Evolutionary conservation across 352 stramenopile species (phyloP).

Genomic region (Peronospora tabacina): DNA sequence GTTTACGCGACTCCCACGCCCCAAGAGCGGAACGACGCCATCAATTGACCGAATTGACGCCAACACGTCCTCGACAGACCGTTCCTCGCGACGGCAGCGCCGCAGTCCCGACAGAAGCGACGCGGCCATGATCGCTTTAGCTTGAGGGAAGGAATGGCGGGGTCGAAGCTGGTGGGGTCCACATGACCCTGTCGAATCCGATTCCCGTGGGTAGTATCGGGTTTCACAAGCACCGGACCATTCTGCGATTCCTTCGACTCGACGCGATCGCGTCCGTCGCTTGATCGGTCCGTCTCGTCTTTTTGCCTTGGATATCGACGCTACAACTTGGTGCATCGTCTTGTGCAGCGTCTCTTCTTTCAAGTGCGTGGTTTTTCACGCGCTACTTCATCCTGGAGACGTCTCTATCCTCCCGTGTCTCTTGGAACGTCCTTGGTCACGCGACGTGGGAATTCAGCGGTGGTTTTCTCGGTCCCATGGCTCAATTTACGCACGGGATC

Average conservation of each 20-base stretch:
- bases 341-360: constrained; percentile 9
- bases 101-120: constrained; percentile 31
- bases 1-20: constrained; percentile 18
- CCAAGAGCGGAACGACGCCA: constrained; percentile 51
- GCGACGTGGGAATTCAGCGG: constrained; percentile 35
- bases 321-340: constrained; percentile 5
- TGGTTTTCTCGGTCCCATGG: constrained; percentile 50
- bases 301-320: constrained; percentile 6
- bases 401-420: constrained; percentile 8
- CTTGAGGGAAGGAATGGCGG: too few species aligned
- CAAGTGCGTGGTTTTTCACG: background rate
- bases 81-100: constrained; percentile 28
- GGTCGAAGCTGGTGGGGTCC: too few species aligned
- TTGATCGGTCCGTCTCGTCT: constrained; percentile 2
- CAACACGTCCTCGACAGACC: constrained; percentile 26
- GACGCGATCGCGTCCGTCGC: background rate
- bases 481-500: constrained; percentile 79
- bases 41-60: constrained; percentile 36
- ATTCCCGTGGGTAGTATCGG: background rate
- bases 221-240: too few species aligned
- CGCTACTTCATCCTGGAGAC: constrained; percentile 18
- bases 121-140: background rate
- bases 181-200: constrained; percentile 3
- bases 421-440: constrained; percentile 24
- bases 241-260: too few species aligned